These are phyloP conservation scores for Aspergillus japonicus DNA, from an alignment of 2,329 filamentous ascomycete genomes.

Conservation along the genomic window DNA sequence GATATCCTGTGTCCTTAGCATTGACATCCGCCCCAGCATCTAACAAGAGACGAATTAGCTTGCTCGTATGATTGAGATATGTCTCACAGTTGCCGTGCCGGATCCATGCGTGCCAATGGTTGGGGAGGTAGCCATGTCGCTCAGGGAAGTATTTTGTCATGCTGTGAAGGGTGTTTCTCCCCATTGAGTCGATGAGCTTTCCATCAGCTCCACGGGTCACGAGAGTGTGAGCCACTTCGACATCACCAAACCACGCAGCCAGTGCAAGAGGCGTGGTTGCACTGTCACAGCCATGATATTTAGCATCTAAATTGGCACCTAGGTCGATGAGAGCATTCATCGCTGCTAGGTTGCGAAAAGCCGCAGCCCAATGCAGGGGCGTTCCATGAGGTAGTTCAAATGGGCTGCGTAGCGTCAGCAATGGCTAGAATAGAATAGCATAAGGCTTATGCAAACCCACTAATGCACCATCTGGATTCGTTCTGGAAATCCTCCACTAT, in stretches of 20 bases:
- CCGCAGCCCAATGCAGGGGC: slow-evolving; percentile 29
- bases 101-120: slow-evolving; percentile 33
- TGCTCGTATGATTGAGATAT: slow-evolving; percentile 19
- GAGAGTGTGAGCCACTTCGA: slow-evolving; percentile 18
- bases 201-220: slow-evolving; percentile 25
- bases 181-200: slow-evolving; percentile 17
- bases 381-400: slow-evolving; percentile 30
- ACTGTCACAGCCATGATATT: slow-evolving; percentile 20
- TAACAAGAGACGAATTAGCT: slow-evolving; percentile 15
- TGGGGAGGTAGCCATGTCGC: slow-evolving; percentile 24
- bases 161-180: slow-evolving; percentile 25
- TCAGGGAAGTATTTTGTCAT: slow-evolving; percentile 25
- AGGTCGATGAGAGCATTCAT: slow-evolving; percentile 24
- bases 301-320: slow-evolving; percentile 25
- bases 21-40: slow-evolving; percentile 19
- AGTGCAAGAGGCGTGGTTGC: slow-evolving; percentile 25
- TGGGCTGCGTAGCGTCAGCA: slow-evolving; percentile 17
- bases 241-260: slow-evolving; percentile 24
- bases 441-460: slow-evolving; percentile 14
- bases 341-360: slow-evolving; percentile 20
- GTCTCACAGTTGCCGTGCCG: slow-evolving; percentile 27
- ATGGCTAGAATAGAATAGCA: background rate
- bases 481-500: slow-evolving; percentile 19
- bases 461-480: slow-evolving; percentile 27
- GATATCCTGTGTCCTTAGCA: slow-evolving; percentile 16